Base-by-base conservation (phyloP, 1,284 basidiomycete genomes). In the Thelephora terrestris region DNA sequence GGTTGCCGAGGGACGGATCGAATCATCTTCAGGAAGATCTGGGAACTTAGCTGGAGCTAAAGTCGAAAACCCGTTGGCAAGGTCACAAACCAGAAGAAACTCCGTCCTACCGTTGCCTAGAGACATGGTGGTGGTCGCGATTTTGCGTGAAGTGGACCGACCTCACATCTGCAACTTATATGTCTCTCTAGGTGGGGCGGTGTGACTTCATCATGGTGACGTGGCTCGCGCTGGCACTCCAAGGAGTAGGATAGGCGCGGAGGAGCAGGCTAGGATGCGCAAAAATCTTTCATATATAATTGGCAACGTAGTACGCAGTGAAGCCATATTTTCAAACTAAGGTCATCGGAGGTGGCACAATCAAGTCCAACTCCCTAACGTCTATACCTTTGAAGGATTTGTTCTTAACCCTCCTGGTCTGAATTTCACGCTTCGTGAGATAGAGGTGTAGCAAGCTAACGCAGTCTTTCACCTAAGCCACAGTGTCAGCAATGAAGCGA, bases 351-450 rank as follows among this genome's bases (percentile, higher is more conserved):
- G 51, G 50, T 23, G 66, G 66, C 25, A 64, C 53, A 37, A 83
- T 71, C 27, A 87, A 70, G 61, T 88, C 85, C 42, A 88, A 68
- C 52, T 77, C 77, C 14, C 62, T 60, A 34, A 76, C 58, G 56
- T 87, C 83, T 7, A 88, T 73, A 0, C 79, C 82, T n/a, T 70
- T 67, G 58, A 88, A 88, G 35, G 84, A 75, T 50, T 75, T 70
- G 56, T 71, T 81, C 64, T 79, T 81, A 25, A 88, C 74, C 16
- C 69, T 67, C 12, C 85, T 70, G 3, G 76, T 78, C 56, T 80
- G 76, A 5, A 85, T 65, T 57, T 88, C 85, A 18, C 75, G 76
- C 58, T 83, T 82, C 4, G 78, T 71, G 4, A 86, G 71, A 63
- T 75, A 85, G 4, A 83, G 67, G 54, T 86, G 79, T 9, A 81